These are phyloP conservation scores for Phaseolus lunatus DNA, from an alignment of 306 rosid species.

Conservation along the genomic window DNA sequence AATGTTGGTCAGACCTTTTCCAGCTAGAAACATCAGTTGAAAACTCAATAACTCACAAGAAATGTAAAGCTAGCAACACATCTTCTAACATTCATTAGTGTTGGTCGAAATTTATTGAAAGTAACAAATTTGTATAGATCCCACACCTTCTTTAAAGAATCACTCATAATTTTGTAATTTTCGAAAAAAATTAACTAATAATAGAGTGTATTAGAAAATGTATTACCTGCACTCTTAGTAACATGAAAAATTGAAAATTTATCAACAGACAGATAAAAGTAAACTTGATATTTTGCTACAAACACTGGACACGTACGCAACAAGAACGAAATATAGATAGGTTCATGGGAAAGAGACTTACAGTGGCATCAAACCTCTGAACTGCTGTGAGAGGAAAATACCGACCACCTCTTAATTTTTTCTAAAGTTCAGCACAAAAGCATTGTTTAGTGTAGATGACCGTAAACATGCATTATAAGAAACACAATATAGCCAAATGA, in stretches of 20 bases:
- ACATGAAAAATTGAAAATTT: slow-evolving; percentile 20
- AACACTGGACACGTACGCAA: slow-evolving; percentile 11
- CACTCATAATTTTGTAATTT: background rate
- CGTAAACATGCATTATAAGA: background rate
- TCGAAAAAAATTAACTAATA: background rate
- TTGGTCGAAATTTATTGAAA: background rate
- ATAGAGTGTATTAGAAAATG: background rate
- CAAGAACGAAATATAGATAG: slow-evolving; percentile 37
- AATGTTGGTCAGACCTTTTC: background rate
- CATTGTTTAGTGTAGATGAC: slow-evolving; percentile 25
- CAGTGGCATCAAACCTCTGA: slow-evolving; percentile 93
- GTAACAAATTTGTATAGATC: background rate
- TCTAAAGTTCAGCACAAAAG: slow-evolving; percentile 59
- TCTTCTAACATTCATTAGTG: background rate
- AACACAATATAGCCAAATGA: slow-evolving; percentile 29
- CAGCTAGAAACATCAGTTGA: slow-evolving; percentile 32
- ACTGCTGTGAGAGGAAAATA: slow-evolving; percentile 91
- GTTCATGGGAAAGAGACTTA: slow-evolving; percentile 57
- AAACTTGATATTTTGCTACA: slow-evolving; percentile 15
- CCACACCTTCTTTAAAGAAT: background rate
- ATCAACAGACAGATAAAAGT: slow-evolving; percentile 6
- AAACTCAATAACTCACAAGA: background rate
- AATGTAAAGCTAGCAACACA: background rate
- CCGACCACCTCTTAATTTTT: slow-evolving; percentile 71
- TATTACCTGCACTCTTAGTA: background rate